Evolutionary conservation across 1,284 basidiomycete genomes (phyloP).

Genomic region (Schizophyllum amplum): DNA sequence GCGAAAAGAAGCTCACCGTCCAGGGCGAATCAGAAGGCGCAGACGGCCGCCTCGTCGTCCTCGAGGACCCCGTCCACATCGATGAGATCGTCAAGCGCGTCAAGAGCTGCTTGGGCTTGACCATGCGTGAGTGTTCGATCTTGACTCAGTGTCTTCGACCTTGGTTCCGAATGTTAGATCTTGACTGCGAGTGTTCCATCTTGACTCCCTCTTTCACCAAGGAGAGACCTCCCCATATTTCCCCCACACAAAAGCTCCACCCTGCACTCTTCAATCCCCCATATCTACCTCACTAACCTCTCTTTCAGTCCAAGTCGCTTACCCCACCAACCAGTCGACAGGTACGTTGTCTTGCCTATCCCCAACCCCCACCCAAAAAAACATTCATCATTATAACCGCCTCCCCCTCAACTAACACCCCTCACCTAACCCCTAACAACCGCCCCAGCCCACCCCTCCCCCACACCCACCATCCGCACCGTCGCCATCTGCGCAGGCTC

Average conservation of each 20-base stretch:
- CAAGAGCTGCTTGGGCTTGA: constrained; percentile 53
- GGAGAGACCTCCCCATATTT: not conserved
- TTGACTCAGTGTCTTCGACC: too few species aligned
- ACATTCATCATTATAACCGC: too few species aligned
- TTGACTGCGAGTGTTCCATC: too few species aligned
- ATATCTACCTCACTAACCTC: not conserved
- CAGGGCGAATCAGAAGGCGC: constrained; percentile 41
- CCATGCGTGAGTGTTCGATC: not conserved
- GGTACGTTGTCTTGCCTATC: too few species aligned
- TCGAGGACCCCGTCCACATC: constrained; percentile 50
- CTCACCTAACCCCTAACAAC: too few species aligned
- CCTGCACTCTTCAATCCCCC: not conserved
- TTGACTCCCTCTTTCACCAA: not conserved
- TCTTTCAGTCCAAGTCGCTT: constrained; percentile 70
- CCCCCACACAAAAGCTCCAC: too few species aligned
- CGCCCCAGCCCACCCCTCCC: too few species aligned
- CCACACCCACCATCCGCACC: constrained; percentile 30
- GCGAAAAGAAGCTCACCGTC: constrained; percentile 26
- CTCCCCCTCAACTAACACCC: too few species aligned
- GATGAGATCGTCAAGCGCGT: constrained; percentile 54
- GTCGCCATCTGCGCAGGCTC: constrained; percentile 85
- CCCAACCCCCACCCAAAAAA: too few species aligned
- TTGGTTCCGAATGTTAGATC: too few species aligned
- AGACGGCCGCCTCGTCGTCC: constrained; percentile 58
- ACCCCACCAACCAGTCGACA: constrained; percentile 27